phyloP scores from a whole-genome alignment of 1,139 yeast genomes.

The Pichia terricola region DNA sequence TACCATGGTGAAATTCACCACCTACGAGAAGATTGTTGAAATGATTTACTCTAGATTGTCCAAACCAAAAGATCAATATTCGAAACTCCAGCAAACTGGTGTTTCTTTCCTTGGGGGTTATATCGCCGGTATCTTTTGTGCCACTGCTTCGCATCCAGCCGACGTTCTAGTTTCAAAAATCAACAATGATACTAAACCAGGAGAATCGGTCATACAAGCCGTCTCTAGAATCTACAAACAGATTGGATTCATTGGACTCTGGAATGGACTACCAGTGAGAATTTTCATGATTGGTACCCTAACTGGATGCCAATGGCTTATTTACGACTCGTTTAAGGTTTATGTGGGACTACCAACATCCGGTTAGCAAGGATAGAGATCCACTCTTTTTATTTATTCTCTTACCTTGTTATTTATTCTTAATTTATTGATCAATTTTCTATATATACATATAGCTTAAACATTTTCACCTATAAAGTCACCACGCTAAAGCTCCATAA shows the following conservation, averaged over 20 bases:
- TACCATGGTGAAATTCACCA: constrained; percentile 92
- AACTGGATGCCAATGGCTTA: constrained; percentile 94
- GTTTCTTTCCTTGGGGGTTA: constrained; percentile 92
- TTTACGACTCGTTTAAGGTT: constrained; percentile 90
- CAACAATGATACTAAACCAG: constrained; percentile 60
- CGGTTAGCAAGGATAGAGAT: constrained; percentile 29
- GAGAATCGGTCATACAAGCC: constrained; percentile 61
- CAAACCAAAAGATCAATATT: constrained; percentile 43
- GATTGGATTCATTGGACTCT: constrained; percentile 82
- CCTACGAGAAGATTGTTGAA: constrained; percentile 84
- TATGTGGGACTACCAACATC: constrained; percentile 88
- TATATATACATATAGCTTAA: neutral
- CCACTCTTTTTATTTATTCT: neutral
- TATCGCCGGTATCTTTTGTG: constrained; percentile 94
- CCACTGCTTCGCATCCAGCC: constrained; percentile 91
- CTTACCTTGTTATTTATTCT: neutral
- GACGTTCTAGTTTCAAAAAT: constrained; percentile 95
- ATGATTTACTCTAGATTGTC: constrained; percentile 46
- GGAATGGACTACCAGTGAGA: constrained; percentile 94
- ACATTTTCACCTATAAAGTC: no score
- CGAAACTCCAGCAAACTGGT: constrained; percentile 70
- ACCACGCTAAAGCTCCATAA: neutral
- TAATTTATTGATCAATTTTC: neutral
- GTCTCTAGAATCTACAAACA: constrained; percentile 61
- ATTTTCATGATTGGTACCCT: constrained; percentile 94